Base-by-base conservation (phyloP, 1,284 basidiomycete genomes). In the Moesziomyces aphidis region DNA sequence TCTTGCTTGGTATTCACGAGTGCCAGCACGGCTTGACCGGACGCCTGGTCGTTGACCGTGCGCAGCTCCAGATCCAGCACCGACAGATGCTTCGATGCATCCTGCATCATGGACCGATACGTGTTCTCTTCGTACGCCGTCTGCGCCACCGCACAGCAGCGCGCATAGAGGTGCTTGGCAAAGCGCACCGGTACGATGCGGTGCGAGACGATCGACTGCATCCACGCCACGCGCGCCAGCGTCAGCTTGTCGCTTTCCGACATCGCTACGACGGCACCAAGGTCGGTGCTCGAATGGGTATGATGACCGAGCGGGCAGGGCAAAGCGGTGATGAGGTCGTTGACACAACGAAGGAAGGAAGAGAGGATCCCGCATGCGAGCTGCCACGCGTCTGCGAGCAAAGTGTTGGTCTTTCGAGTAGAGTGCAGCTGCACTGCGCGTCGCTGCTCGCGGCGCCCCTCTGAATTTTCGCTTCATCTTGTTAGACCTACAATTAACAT, bases 1-100 rank as follows among this genome's bases (percentile, higher is more conserved):
- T 82, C 81, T 2, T 48, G 67, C 48, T 78, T 79, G 28, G 81
- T 71, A 34, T 83, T 83, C 47, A 80, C 75, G 11, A 82, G 64
- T 5, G 78, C 76, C 11, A 80, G 47, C 23, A 73, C 51, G 4
- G 61, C 36, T 17, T 50, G 44, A 17, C 65, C 71, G 6, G 58
- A 53, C 8, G 23, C 42, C 57, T 81, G 72, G 45, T 81, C 79
- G 55, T 66, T 56, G 23, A 73, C 69, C 22, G 39, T 56, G 15
- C 81, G 72, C 10, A 82, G 39, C 28, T 83, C 81, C 31, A 82
- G 63, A 44, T 77, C 76, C 24, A 82, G 43, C 19, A 50, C 19
- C 3, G 56, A 61, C 7, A 80, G 61, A 3, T 57, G 60, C 22
- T 61, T 44, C 21, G 61, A 26, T 5, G 65, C 49, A 7, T 68